These are phyloP conservation scores for Penicillium paxilli DNA, from an alignment of 495 filamentous ascomycete genomes.

Conservation along the genomic window DNA sequence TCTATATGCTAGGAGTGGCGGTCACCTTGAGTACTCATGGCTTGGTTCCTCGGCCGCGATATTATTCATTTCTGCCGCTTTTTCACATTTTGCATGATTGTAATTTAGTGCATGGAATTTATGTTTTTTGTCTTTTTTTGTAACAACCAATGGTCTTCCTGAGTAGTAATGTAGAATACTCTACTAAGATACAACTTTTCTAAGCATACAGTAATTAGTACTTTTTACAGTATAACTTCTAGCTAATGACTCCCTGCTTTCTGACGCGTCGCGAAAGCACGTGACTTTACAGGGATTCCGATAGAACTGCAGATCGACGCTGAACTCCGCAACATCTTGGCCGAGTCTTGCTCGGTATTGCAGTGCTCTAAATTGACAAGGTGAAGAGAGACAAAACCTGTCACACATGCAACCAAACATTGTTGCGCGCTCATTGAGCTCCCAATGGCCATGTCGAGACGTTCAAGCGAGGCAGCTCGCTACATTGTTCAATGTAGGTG, in stretches of 20 bases:
- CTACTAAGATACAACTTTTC: too few relatives aligned
- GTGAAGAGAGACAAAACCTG: background rate
- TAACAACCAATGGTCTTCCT: background rate
- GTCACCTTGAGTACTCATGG: background rate
- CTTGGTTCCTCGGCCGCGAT: background rate
- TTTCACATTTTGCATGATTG: conserved; percentile 1
- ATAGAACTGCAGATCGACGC: background rate
- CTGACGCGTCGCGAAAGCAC: conserved; percentile 15
- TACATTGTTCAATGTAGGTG: conserved; percentile 59
- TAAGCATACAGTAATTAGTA: too few relatives aligned
- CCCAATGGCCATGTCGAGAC: conserved; percentile 62
- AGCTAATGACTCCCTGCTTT: too few relatives aligned
- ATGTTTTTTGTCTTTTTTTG: background rate
- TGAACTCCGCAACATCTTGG: background rate
- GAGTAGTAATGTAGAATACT: too few relatives aligned
- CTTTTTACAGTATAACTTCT: too few relatives aligned
- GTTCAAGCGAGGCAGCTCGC: conserved; percentile 62
- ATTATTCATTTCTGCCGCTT: background rate
- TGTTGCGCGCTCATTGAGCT: conserved; percentile 44
- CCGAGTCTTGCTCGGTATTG: too few relatives aligned
- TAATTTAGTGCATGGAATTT: background rate
- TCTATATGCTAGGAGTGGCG: background rate
- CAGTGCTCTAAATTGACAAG: background rate
- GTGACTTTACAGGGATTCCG: conserved; percentile 10
- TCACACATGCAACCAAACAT: conserved; percentile 34